Base-by-base conservation (phyloP, 1,284 basidiomycete genomes). In the Ceratobasidium sp. region DNA sequence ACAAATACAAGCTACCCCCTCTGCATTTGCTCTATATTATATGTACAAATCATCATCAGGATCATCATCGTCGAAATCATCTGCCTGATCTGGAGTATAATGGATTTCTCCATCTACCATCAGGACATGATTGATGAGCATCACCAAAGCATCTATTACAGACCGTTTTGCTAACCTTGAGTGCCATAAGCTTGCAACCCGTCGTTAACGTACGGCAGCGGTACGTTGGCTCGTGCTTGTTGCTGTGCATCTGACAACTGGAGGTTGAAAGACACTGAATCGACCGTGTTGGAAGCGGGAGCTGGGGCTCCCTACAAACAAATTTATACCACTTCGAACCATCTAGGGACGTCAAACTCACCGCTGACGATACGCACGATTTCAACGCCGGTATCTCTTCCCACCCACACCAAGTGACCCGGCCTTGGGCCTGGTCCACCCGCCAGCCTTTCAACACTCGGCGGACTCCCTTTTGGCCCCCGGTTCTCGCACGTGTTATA, bases 11-110 rank as follows among this genome's bases (percentile, higher is more conserved):
- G n/a, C n/a, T n/a, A n/a, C n/a, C n/a, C n/a, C n/a, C n/a, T n/a
- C n/a, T n/a, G n/a, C n/a, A n/a, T n/a, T 41, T 41, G 7, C 5
- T 43, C 34, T 31, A 46, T 7, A 34, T 64, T 68, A 94, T 74
- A 95, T 90, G 80, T 95, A 92, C 74, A 95, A 82, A 81, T 95
- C 93, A 79, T 95, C 93, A 78, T 95, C 93, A 24, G 93, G 93
- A 83, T 95, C 93, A 72, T 95, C 94, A 73, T 94, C 93, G 78
- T 95, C 93, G 62, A 94, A 87, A 78, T 95, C 94, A 79, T 95
- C 93, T 41, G 91, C 93, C 22, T 92, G 93, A 79, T 95, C 93
- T 19, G 94, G 93, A 78, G 94, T 91, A 76, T 95, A 95, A 71
- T 87, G 80, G 46, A 90, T 89, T 16, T 83, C 83, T 8, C 83